Evolutionary conservation across 176 grass and related monocot species (phyloP).

Genomic region (Triticum dicoccoides): DNA sequence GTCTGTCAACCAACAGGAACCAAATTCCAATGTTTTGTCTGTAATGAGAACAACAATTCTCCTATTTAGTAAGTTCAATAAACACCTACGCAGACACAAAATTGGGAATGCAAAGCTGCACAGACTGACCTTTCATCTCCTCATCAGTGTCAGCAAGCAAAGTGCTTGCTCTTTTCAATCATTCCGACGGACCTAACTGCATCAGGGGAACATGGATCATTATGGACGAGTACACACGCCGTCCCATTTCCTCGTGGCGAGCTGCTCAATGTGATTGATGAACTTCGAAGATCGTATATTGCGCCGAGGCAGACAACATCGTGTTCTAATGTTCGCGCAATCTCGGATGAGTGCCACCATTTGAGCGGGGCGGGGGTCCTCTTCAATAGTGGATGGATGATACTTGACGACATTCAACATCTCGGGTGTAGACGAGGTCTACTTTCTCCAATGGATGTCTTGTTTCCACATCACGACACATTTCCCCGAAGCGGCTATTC

Average conservation of each 20-base stretch:
- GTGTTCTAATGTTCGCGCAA: too few species aligned
- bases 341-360: too few species aligned
- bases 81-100: too few species aligned
- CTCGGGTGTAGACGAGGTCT: not conserved
- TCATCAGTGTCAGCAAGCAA: too few species aligned
- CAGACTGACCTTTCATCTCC: too few species aligned
- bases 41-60: not conserved
- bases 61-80: not conserved
- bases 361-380: too few species aligned
- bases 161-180: constrained; percentile 27
- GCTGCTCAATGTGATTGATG: too few species aligned
- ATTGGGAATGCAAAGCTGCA: too few species aligned
- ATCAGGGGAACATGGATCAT: constrained; percentile 52
- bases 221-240: constrained; percentile 55
- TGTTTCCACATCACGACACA: not conserved
- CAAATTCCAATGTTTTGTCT: not conserved
- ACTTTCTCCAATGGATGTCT: not conserved
- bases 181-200: constrained; percentile 44
- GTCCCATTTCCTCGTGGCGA: not conserved
- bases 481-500: too few species aligned
- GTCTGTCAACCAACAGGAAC: not conserved
- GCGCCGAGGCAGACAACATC: too few species aligned
- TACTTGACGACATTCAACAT: not conserved
- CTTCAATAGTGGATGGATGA: too few species aligned
- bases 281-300: not conserved